Base-by-base conservation (phyloP, 2,329 filamentous ascomycete genomes). In the Microsporum canis region DNA sequence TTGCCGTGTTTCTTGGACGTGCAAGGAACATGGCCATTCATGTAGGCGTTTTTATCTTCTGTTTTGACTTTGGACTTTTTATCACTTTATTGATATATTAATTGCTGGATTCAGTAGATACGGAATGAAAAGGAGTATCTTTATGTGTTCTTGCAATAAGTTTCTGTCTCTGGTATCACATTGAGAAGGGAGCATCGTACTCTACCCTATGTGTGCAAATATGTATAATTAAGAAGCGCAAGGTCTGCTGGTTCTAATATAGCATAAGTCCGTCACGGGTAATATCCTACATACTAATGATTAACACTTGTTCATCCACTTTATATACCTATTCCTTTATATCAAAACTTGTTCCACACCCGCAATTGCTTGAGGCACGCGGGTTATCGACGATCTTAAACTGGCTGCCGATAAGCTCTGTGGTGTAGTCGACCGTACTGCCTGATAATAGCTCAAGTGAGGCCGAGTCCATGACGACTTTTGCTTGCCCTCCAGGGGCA, bases 351-450 rank as follows among this genome's bases (percentile, higher is more conserved):
- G 92, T 96, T 5, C 94, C 94, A 75, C 94, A 99, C 0, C 94
- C 94, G 77, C 94, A 99, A 73, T 89, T 96, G 75, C 91, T 97
- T 62, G 88, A 90, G 3, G 94, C 94, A 45, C 85, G 79, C 0
- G 94, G 94, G 70, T 97, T 99, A 68, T 95, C 91, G 63, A 90
- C 86, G 70, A 99, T 91, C 80, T 95, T 96, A 75, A 99, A 99
- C 76, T 97, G 91, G 69, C 87, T 89, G 31, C 88, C 88, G 70
- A 96, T 96, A 75, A 99, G 78, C 78, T 97, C 94, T 82, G 88
- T 94, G 0, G 91, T 96, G 70, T 91, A 99, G 71, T 99, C 94
- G 41, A 99, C 86, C 72, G 91, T 96, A 77, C 91, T 96, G 7
- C 92, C 94, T 71, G 90, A 91, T 62, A 99, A 76, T 59, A 99